Percentiles rank a stretch among this genome's conserved stretches.
phyloP scores from a whole-genome alignment of 257 asterid species.

The Fraxinus americana region DNA sequence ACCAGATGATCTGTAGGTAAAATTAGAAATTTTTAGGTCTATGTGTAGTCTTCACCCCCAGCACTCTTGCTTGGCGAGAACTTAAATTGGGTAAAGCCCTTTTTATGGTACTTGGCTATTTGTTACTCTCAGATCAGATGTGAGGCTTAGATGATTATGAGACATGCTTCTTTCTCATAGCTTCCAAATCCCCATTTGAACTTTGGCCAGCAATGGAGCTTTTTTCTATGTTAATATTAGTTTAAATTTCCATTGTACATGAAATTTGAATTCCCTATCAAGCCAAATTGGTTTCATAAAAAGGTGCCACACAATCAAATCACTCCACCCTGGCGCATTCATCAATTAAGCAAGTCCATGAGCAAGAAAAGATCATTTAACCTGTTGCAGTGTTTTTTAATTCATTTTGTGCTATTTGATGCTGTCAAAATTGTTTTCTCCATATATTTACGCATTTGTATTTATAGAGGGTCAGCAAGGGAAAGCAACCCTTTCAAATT shows the following conservation, averaged over 20 bases:
- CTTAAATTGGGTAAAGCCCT: background rate
- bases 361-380: background rate
- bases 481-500: constrained; percentile 69
- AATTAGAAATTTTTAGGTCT: background rate
- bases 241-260: background rate
- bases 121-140: background rate
- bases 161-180: background rate
- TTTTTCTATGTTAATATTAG: background rate
- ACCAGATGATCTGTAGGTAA: background rate
- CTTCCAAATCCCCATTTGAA: background rate
- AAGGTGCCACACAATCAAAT: too few species aligned
- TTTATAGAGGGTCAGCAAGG: constrained; percentile 82
- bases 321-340: too few species aligned
- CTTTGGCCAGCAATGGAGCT: background rate
- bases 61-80: background rate
- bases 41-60: background rate
- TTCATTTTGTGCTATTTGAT: background rate
- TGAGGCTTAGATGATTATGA: background rate
- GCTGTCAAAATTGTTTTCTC: background rate
- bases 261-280: too few species aligned
- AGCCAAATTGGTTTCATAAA: too few species aligned
- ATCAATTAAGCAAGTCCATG: background rate
- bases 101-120: background rate
- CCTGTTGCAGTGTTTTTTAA: background rate
- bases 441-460: background rate